phyloP scores from a whole-genome alignment of 176 grass and related monocot species.

The Pontederia paniculata region DNA sequence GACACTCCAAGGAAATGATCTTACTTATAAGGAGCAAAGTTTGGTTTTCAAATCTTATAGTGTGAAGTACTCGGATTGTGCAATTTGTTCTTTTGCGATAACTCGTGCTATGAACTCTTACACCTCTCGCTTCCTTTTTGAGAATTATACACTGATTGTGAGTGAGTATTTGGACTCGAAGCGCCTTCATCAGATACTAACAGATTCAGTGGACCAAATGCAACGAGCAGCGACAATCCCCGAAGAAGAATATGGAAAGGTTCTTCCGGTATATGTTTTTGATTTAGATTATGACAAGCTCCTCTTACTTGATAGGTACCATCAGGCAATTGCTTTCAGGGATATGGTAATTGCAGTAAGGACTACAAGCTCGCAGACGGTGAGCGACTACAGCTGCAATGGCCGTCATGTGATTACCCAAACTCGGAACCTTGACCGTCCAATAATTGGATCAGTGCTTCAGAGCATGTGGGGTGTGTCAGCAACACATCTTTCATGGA shows the following conservation, averaged over 20 bases:
- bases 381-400: conserved; percentile 96
- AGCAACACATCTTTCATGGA: conserved; percentile 72
- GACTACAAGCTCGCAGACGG: conserved; percentile 70
- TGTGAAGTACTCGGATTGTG: conserved; percentile 5
- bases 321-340: conserved; percentile 71
- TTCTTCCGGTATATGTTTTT: conserved; percentile 81
- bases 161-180: conserved; percentile 92
- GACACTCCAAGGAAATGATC: conserved; percentile 25
- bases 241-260: conserved; percentile 36
- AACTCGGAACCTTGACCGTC: conserved; percentile 63
- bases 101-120: conserved; percentile 5
- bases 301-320: conserved; percentile 64
- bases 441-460: conserved; percentile 67
- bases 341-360: conserved; percentile 91
- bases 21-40: conserved; percentile 1
- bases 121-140: conserved; percentile 69
- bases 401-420: conserved; percentile 70
- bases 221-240: conserved; percentile 37
- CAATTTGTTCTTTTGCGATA: conserved; percentile 18
- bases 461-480: conserved; percentile 92
- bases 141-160: conserved; percentile 89
- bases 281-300: conserved; percentile 85
- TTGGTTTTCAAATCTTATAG: conserved; percentile 9
- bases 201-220: conserved; percentile 60
- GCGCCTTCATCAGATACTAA: conserved; percentile 69